A percentile compares a stretch with the other conserved stretches of the same genome.
phyloP scores from a whole-genome alignment of 2,329 filamentous ascomycete genomes.

The Fusarium protoensiforme region DNA sequence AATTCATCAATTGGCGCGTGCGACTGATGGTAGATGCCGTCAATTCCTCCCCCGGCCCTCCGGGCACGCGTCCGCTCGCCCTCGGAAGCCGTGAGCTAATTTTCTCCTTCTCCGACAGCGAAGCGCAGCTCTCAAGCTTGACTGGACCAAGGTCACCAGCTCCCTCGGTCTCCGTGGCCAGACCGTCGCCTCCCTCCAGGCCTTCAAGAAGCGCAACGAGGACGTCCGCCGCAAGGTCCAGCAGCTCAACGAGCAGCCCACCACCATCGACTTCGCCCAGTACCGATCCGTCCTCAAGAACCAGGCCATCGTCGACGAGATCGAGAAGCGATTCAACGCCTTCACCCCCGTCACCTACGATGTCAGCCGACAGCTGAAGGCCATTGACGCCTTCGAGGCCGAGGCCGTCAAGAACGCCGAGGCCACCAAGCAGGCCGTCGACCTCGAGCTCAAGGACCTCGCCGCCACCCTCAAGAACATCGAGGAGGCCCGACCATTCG shows the following conservation, averaged over 20 bases:
- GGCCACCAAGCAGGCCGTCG: constrained; percentile 96
- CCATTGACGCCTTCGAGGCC: constrained; percentile 96
- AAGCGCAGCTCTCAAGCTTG: constrained; percentile 98
- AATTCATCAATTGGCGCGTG: constrained; percentile 45
- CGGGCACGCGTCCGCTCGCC: constrained; percentile 28
- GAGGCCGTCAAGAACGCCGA: constrained; percentile 97
- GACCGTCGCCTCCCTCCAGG: constrained; percentile 89
- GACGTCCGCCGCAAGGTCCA: constrained; percentile 95
- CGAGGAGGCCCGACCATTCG: constrained; percentile 93
- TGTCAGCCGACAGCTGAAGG: constrained; percentile 92
- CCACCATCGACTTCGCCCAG: constrained; percentile 89
- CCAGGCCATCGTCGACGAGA: constrained; percentile 93
- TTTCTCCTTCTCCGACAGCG: constrained; percentile 70
- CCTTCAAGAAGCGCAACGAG: constrained; percentile 99
- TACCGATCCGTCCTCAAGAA: constrained; percentile 97
- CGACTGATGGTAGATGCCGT: constrained; percentile 27
- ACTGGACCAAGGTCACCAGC: constrained; percentile 95
- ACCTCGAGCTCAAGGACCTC: constrained; percentile 92
- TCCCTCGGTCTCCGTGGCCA: constrained; percentile 96
- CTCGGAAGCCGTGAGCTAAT: constrained; percentile 63
- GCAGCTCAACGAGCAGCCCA: constrained; percentile 83
- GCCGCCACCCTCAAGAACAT: constrained; percentile 97
- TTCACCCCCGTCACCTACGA: constrained; percentile 97
- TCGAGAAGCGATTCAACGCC: constrained; percentile 91
- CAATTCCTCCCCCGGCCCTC: constrained; percentile 20